Conservation (phyloP, 345 rosid genomes). For the Brassica cretica region DNA sequence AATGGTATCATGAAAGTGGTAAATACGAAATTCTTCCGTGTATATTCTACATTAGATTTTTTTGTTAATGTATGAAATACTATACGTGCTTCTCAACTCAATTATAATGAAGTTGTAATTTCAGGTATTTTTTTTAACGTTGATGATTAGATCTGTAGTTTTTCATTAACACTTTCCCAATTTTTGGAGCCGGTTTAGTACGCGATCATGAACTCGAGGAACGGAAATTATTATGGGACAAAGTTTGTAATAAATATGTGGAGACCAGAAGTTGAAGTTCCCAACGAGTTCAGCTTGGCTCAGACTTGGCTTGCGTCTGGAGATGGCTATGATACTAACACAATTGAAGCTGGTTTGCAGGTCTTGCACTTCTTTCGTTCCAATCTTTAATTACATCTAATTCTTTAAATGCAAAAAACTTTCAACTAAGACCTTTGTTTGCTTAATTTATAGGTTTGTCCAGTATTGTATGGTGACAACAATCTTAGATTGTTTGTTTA, state of each 20-base stretch:
- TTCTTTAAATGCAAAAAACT: background rate
- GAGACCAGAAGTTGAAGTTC: background rate
- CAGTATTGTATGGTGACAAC: background rate
- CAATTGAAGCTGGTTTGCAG: background rate
- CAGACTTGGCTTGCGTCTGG: background rate
- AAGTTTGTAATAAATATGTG: background rate
- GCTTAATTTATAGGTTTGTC: background rate
- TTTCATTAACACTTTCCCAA: background rate
- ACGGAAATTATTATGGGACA: slow-evolving; percentile 36
- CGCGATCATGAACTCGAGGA: background rate
- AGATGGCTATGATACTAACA: slow-evolving; percentile 38
- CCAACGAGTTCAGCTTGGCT: background rate
- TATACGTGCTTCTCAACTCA: background rate
- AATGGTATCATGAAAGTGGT: too few relatives aligned
- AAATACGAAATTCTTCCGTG: too few relatives aligned
- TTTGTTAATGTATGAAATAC: background rate
- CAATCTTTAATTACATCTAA: background rate
- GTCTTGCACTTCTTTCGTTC: background rate
- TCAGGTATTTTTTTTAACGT: background rate
- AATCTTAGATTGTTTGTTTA: background rate
- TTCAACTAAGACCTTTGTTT: background rate
- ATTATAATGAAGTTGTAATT: background rate
- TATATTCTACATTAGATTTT: background rate
- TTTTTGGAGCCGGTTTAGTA: slow-evolving; percentile 2
- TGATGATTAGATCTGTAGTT: background rate